These are phyloP conservation scores for Stagonosporopsis vannaccii DNA, from an alignment of 2,329 filamentous ascomycete species.

Conservation along the genomic window DNA sequence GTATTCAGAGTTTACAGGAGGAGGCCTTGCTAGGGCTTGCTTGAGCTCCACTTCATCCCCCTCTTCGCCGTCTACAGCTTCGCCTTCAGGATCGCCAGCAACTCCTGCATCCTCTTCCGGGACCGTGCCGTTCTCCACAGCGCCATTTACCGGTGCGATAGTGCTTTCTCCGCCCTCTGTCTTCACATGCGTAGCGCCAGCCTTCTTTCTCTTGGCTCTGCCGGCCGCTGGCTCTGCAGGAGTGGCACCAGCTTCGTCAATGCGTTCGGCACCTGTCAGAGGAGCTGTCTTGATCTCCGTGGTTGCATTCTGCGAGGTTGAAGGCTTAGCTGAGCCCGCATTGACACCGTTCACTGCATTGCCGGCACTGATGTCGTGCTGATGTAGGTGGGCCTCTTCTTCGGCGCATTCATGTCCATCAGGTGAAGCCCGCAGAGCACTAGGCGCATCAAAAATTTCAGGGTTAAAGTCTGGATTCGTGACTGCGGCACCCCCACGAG, in stretches of 20 bases:
- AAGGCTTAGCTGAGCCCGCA: constrained; percentile 24
- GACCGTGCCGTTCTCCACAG: constrained; percentile 25
- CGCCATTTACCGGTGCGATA: constrained; percentile 20
- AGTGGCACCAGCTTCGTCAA: constrained; percentile 16
- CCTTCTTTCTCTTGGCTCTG: constrained; percentile 38
- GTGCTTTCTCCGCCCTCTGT: constrained; percentile 29
- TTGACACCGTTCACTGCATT: constrained; percentile 21
- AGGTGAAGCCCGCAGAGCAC: constrained; percentile 54
- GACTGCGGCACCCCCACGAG: constrained; percentile 31
- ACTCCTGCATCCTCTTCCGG: constrained; percentile 26
- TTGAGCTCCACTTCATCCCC: constrained; percentile 65
- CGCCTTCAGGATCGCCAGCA: constrained; percentile 60
- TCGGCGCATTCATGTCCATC: constrained; percentile 44
- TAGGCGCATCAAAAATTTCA: constrained; percentile 53
- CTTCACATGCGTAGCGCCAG: constrained; percentile 35
- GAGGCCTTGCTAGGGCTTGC: constrained; percentile 68
- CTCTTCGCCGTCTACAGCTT: constrained; percentile 37
- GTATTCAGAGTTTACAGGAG: constrained; percentile 81
- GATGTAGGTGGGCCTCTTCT: constrained; percentile 18
- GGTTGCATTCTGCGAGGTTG: constrained; percentile 18
- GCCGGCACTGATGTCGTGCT: constrained; percentile 18
- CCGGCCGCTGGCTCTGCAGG: constrained; percentile 22
- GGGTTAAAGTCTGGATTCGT: constrained; percentile 48
- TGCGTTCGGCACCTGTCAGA: constrained; percentile 23
- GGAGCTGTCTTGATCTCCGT: constrained; percentile 22